Conservation (phyloP, 2,329 filamentous ascomycete species). For the Sporothrix globosa region DNA sequence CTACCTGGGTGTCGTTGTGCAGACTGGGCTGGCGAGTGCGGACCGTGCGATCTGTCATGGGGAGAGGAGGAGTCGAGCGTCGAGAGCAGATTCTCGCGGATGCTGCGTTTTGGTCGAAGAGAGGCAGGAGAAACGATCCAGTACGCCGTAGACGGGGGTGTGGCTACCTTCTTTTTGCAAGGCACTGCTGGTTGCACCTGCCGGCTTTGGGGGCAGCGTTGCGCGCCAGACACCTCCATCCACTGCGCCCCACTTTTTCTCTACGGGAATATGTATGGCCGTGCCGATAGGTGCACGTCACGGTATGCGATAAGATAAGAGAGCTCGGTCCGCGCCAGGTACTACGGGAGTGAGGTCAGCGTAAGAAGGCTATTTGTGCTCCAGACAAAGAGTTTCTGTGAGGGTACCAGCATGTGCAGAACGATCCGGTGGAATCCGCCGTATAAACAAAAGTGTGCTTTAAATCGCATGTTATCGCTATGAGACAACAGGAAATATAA, state of each 20-base stretch:
- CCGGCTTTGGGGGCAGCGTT: slow-evolving; percentile 19
- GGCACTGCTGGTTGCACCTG: slow-evolving; percentile 30
- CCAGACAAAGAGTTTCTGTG: not conserved
- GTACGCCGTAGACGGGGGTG: not conserved
- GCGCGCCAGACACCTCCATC: slow-evolving; percentile 21
- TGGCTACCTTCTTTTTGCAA: slow-evolving; percentile 23
- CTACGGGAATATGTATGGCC: slow-evolving; percentile 30
- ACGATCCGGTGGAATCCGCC: too few relatives aligned
- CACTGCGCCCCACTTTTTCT: slow-evolving; percentile 21
- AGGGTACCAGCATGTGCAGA: not conserved
- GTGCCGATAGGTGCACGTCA: slow-evolving; percentile 29
- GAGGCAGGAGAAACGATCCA: slow-evolving; percentile 25
- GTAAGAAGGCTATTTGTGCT: slow-evolving; percentile 4
- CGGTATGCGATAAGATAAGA: slow-evolving; percentile 31
- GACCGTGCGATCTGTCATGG: slow-evolving; percentile 12
- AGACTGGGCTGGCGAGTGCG: not conserved
- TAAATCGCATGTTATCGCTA: slow-evolving; percentile 14
- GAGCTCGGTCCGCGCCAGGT: slow-evolving; percentile 13
- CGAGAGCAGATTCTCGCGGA: not conserved
- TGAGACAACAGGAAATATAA: not conserved
- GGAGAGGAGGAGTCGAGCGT: not conserved
- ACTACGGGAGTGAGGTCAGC: not conserved
- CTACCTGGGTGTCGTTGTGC: not conserved
- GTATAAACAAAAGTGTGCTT: not conserved
- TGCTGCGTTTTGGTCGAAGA: slow-evolving; percentile 10